Evolutionary conservation across 1,284 basidiomycete species (phyloP), one percentile per base, ranked within the genome.

Genomic region (Heterobasidion parviporum): DNA sequence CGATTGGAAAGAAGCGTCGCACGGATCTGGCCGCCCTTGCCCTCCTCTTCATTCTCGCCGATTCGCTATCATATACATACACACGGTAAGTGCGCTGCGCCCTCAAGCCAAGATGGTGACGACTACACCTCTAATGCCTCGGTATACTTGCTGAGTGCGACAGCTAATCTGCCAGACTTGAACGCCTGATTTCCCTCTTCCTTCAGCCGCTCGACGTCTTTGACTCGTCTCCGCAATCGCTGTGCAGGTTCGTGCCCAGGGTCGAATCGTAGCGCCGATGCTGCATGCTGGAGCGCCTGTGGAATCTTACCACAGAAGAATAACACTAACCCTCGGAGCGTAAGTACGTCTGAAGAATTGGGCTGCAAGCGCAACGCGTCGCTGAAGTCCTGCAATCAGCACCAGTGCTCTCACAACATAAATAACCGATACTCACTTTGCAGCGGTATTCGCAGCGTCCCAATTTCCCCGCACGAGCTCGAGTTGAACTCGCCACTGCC

Each of bases 131-230:
- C 85, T 12, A 93, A 69, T 4, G 87, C 82, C 60, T 88, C 85
- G 1, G 74, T 73, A 62, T 93, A 93, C 63, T 80, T 83, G 6
- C 77, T 73, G 1, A 87, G 70, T 0, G 93, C 93, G 45, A 87
- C 84, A 35, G 78, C 63, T 36, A 83, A 71, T 57, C 76, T 74
- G 1, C 78, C 78, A 0, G 67, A 57, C 70, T 94, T 94, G 74
- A 95, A 95, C 1, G 81, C 77, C 0, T 68, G 65, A 63, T 95
- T 95, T 0, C 92, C 92, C 60, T 91, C 89, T 59, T 94, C 91
- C 66, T 95, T 95, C 50, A 89, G 70, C 53, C 82, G 72, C 61
- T 95, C 91, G 12, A 95, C 81, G 50, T 87, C 85, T 64, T 87
- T 87, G 20, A 89, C 79, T 15, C 89, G 82, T 66, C 85, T 88